Conservation (phyloP, 176 grass and related monocot genomes). For the Oryza meyeriana region DNA sequence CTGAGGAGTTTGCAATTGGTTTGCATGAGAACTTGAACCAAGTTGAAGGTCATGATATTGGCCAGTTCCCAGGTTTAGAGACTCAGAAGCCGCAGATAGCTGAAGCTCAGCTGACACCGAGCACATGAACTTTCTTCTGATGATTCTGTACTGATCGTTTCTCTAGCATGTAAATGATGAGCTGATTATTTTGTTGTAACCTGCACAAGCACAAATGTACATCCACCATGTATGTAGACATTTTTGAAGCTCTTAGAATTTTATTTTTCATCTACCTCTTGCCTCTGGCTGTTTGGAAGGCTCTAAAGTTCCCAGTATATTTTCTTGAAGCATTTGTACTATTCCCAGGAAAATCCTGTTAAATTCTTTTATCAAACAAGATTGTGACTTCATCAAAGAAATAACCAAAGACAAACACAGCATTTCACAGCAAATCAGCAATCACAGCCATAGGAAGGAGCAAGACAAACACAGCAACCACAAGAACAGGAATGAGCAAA, state of each 20-base stretch:
- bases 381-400: neutral
- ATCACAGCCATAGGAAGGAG: neutral
- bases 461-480: neutral
- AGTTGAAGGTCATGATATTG: constrained; percentile 82
- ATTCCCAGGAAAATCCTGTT: neutral
- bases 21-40: constrained; percentile 49
- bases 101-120: constrained; percentile 41
- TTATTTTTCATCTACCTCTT: constrained; percentile 4
- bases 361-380: neutral
- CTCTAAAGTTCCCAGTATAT: neutral
- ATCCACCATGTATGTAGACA: constrained; percentile 18
- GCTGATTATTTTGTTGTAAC: neutral
- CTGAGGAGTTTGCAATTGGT: constrained; percentile 66
- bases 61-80: constrained; percentile 69
- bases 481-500: neutral
- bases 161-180: constrained; percentile 44
- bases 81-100: constrained; percentile 36
- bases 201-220: constrained; percentile 12
- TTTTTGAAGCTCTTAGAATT: neutral
- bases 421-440: neutral
- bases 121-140: constrained; percentile 1
- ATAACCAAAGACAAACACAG: neutral
- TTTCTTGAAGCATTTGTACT: neutral
- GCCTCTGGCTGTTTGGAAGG: neutral
- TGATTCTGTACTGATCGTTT: constrained; percentile 12